These are phyloP conservation scores for Colletotrichum neosansevieriae DNA, from an alignment of 2,329 filamentous ascomycete species.

Conservation along the genomic window DNA sequence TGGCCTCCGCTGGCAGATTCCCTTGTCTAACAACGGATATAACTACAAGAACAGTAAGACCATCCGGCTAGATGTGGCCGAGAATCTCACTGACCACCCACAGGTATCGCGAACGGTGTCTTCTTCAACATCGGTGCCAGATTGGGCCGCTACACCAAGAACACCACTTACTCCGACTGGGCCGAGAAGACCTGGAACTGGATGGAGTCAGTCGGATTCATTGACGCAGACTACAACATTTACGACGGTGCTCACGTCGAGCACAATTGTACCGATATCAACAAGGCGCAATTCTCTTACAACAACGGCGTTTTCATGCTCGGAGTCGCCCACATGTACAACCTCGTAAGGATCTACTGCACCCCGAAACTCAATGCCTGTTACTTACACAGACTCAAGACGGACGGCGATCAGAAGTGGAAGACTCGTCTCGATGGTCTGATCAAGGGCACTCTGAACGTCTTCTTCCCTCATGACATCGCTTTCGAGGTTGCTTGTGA, in stretches of 20 bases:
- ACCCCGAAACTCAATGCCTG: neutral
- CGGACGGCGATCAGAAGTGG: conserved; percentile 64
- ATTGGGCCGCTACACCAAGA: conserved; percentile 77
- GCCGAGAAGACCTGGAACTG: conserved; percentile 74
- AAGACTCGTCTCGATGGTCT: conserved; percentile 58
- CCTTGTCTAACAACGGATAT: conserved; percentile 79
- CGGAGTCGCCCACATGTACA: conserved; percentile 75
- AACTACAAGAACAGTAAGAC: conserved; percentile 75
- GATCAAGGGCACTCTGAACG: conserved; percentile 51
- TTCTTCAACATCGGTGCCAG: conserved; percentile 77
- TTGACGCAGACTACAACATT: conserved; percentile 71
- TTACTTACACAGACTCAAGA: conserved; percentile 52
- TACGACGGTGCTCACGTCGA: conserved; percentile 68
- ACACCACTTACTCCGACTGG: conserved; percentile 73
- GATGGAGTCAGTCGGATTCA: conserved; percentile 66
- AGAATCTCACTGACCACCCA: neutral
- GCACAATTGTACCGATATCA: conserved; percentile 66
- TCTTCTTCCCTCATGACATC: conserved; percentile 67
- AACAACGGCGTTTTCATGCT: conserved; percentile 69
- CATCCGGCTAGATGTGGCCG: neutral
- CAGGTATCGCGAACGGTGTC: conserved; percentile 70
- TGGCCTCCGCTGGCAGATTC: conserved; percentile 84
- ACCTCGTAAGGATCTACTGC: conserved; percentile 55
- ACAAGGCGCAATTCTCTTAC: conserved; percentile 70
- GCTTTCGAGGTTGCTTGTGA: conserved; percentile 74